These are phyloP conservation scores for Thozetella sp. DNA, from an alignment of 495 filamentous ascomycete genomes.

Conservation along the genomic window DNA sequence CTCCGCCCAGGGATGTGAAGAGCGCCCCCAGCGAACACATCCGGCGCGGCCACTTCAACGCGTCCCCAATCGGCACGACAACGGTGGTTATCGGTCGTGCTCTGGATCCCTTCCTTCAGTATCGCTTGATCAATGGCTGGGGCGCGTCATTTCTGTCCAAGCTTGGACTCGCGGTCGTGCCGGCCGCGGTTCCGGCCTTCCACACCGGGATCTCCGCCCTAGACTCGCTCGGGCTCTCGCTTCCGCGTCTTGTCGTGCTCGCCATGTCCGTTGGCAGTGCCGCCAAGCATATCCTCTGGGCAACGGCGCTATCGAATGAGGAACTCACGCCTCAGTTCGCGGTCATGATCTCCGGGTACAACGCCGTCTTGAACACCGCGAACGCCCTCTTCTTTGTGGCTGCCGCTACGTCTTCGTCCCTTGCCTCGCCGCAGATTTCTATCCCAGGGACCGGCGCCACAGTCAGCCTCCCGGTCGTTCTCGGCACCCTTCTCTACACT, in stretches of 20 bases:
- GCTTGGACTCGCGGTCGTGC: constrained; percentile 9
- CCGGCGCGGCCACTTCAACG: constrained; percentile 31
- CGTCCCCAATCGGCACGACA: constrained; percentile 48
- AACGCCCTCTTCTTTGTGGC: constrained; percentile 48
- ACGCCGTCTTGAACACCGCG: constrained; percentile 46
- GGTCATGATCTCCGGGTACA: constrained; percentile 34
- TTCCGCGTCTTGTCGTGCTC: constrained; percentile 38
- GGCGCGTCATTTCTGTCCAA: constrained; percentile 20
- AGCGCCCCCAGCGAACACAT: constrained; percentile 22
- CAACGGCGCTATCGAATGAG: constrained; percentile 37
- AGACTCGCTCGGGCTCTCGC: constrained; percentile 18
- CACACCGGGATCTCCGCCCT: constrained; percentile 10
- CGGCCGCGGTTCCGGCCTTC: constrained; percentile 19
- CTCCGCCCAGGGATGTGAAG: neutral
- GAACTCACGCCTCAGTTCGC: constrained; percentile 40
- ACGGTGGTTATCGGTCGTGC: constrained; percentile 60
- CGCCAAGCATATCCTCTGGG: constrained; percentile 54
- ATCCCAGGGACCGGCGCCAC: neutral
- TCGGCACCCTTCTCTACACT: constrained; percentile 44
- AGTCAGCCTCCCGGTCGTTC: constrained; percentile 26
- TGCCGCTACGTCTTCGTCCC: constrained; percentile 34
- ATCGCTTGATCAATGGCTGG: constrained; percentile 40
- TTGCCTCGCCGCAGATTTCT: constrained; percentile 14
- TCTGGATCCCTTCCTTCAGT: constrained; percentile 60
- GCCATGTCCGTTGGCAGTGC: constrained; percentile 48